Evolutionary conservation across 108 stramenopile species (phyloP).

Genomic region (Pelagomonas calceolata): DNA sequence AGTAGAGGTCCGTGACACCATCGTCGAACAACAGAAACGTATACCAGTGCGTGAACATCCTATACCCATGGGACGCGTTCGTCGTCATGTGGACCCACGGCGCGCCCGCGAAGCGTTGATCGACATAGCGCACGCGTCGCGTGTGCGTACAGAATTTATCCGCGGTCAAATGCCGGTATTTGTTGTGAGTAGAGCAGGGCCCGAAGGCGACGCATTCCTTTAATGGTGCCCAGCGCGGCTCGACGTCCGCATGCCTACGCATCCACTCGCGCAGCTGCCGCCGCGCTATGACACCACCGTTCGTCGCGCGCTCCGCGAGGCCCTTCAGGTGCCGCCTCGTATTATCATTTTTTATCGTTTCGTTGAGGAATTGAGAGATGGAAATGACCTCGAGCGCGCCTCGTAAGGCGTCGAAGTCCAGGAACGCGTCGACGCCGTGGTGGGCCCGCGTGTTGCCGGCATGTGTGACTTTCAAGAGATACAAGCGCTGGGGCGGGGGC

Average conservation of each 20-base stretch:
- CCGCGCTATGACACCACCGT: no score
- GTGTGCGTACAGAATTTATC: background rate
- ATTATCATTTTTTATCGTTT: no score
- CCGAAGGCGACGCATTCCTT: background rate
- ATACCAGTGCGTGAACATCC: conserved; percentile 51
- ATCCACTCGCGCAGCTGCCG: background rate
- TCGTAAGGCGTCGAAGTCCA: conserved; percentile 40
- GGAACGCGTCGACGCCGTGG: conserved; percentile 54
- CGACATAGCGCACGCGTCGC: background rate
- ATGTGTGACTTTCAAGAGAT: conserved; percentile 41
- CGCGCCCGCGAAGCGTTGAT: background rate
- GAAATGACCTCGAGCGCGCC: conserved; percentile 51
- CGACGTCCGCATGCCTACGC: background rate
- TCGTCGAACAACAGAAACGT: conserved; percentile 51
- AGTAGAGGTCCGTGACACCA: conserved; percentile 47
- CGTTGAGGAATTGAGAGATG: conserved; percentile 50
- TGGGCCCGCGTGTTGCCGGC: conserved; percentile 2
- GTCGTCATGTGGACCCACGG: conserved; percentile 25
- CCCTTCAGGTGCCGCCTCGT: no score
- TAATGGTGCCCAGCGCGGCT: background rate
- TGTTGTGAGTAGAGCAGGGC: background rate
- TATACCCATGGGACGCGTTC: conserved; percentile 32
- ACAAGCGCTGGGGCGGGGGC: conserved; percentile 71
- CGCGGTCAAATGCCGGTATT: background rate
- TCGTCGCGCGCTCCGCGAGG: no score